Evolutionary conservation across 2,329 filamentous ascomycete genomes (phyloP).

Genomic region (Aspergillus awamori): DNA sequence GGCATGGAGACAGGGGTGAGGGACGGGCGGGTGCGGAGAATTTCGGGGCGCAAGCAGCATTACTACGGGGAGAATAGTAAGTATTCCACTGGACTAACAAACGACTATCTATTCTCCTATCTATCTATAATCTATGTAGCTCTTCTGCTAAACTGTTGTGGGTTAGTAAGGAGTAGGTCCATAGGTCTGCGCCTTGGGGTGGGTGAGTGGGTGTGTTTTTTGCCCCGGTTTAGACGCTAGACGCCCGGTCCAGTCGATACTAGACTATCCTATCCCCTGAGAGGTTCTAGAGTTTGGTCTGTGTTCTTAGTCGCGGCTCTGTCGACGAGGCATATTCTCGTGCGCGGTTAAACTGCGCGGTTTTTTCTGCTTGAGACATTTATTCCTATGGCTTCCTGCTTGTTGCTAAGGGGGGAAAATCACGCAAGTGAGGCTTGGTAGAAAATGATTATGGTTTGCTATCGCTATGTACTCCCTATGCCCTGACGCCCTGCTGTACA

Average conservation of each 20-base stretch:
- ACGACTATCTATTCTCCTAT: too few species aligned
- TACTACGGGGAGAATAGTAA: too few species aligned
- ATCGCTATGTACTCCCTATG: conserved; percentile 18
- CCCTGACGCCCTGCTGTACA: conserved; percentile 19
- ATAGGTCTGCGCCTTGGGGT: not conserved
- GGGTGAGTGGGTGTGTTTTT: not conserved
- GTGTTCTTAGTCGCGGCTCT: not conserved
- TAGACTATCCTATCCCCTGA: not conserved
- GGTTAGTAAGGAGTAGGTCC: not conserved
- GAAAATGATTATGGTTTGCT: not conserved
- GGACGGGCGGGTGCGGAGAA: too few species aligned
- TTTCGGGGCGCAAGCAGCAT: too few species aligned
- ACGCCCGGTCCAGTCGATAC: not conserved
- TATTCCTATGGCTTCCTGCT: not conserved
- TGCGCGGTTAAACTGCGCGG: not conserved
- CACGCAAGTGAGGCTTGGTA: not conserved
- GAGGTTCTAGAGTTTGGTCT: not conserved
- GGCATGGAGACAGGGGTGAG: too few species aligned
- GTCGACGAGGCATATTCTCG: not conserved
- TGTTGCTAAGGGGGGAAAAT: not conserved
- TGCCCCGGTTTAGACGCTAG: not conserved
- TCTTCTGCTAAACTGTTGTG: not conserved
- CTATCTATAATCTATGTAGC: too few species aligned
- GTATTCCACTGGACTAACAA: too few species aligned
- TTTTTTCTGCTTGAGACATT: not conserved